Evolutionary conservation across 2,329 filamentous ascomycete genomes (phyloP).

Genomic region (Microcyclosporella mali): DNA sequence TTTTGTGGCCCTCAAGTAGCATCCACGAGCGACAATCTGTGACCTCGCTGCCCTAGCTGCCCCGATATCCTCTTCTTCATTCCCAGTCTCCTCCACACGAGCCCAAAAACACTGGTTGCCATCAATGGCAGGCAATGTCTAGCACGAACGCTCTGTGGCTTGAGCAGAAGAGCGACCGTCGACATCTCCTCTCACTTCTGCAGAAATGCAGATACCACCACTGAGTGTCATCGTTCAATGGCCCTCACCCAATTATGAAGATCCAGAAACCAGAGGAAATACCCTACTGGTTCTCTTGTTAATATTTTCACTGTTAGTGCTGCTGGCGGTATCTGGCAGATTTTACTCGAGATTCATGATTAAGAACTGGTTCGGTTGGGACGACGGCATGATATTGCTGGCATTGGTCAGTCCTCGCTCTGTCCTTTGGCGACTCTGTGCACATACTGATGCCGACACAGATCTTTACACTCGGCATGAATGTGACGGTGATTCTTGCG

Average conservation of each 20-base stretch:
- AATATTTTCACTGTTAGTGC: conserved; percentile 34
- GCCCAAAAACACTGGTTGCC: too few relatives aligned
- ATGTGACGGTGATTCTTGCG: conserved; percentile 35
- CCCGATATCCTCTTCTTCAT: too few relatives aligned
- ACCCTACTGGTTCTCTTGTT: conserved; percentile 37
- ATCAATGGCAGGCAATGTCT: conserved; percentile 1
- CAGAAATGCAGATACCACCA: conserved; percentile 24
- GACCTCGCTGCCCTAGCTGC: too few relatives aligned
- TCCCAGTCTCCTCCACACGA: too few relatives aligned
- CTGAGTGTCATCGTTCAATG: conserved; percentile 32
- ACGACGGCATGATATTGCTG: conserved; percentile 38
- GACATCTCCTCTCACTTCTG: background rate
- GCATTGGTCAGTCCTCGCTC: conserved; percentile 30
- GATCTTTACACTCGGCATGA: conserved; percentile 1
- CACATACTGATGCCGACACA: background rate
- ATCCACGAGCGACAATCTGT: too few relatives aligned
- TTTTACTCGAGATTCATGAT: conserved; percentile 37
- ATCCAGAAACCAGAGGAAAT: conserved; percentile 37
- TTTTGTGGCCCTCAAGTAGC: too few relatives aligned
- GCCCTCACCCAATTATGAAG: conserved; percentile 37
- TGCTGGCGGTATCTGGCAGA: conserved; percentile 33
- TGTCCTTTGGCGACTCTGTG: background rate
- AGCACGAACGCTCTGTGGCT: background rate
- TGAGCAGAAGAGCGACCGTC: background rate
- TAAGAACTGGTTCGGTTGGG: conserved; percentile 39